phyloP scores from a whole-genome alignment of 139 green algal species.

The Desmodesmus armatus region DNA sequence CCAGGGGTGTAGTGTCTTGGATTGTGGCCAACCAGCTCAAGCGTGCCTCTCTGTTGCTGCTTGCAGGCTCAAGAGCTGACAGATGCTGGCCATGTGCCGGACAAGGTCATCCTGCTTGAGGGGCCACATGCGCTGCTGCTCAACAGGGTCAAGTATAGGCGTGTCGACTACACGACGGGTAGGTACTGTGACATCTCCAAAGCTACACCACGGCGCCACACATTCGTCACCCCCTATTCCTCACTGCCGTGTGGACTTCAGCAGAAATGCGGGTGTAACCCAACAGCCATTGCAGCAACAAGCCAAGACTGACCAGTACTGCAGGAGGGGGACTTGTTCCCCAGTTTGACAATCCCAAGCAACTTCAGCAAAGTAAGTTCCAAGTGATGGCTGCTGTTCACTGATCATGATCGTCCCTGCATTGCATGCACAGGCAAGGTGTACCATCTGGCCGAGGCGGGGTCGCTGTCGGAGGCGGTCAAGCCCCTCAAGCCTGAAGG shows the following conservation, averaged over 20 bases:
- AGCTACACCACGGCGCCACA: no score
- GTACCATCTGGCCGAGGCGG: slow-evolving; percentile 39
- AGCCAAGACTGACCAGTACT: no score
- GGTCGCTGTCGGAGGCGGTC: slow-evolving; percentile 23
- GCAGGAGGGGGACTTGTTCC: no score
- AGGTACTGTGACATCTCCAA: not conserved
- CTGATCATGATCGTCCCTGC: not conserved
- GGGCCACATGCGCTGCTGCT: slow-evolving; percentile 65
- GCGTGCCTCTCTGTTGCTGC: not conserved
- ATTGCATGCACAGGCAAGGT: slow-evolving; percentile 32
- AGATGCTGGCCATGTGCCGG: slow-evolving; percentile 53
- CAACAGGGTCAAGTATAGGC: slow-evolving; percentile 69
- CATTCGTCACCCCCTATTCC: no score
- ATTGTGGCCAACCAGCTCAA: not conserved
- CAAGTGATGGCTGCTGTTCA: not conserved
- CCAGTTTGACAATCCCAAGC: no score
- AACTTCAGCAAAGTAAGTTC: no score
- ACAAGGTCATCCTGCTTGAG: slow-evolving; percentile 79
- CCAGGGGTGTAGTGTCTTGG: not conserved
- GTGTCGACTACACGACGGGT: slow-evolving; percentile 69
- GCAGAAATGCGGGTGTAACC: no score
- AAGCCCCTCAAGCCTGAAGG: slow-evolving; percentile 25
- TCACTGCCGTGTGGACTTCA: no score
- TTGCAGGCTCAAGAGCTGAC: slow-evolving; percentile 8
- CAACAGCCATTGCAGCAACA: not conserved